Conservation (phyloP, 257 asterid genomes). For the Rauvolfia tetraphylla region DNA sequence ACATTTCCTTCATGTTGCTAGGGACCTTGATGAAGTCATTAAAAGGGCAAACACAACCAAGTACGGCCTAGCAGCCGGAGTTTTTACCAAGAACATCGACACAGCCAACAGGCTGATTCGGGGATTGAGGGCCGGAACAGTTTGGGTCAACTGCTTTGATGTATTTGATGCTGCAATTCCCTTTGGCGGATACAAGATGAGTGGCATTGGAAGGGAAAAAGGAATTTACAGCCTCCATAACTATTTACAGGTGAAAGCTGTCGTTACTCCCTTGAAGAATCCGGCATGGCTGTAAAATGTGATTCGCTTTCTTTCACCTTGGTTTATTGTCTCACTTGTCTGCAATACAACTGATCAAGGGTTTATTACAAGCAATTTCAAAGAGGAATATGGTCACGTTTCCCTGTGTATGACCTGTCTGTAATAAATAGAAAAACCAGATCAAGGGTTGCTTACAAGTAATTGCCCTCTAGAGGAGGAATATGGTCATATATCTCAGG, state of each 20-base stretch:
- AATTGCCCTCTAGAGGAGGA: no score
- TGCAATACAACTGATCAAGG: not conserved
- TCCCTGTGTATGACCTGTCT: no score
- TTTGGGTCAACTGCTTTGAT: conserved; percentile 74
- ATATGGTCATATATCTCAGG: no score
- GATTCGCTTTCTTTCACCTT: not conserved
- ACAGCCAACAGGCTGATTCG: conserved; percentile 68
- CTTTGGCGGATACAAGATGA: conserved; percentile 89
- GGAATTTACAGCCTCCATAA: conserved; percentile 64
- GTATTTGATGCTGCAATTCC: conserved; percentile 69
- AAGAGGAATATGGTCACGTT: no score
- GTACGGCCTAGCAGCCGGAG: conserved; percentile 84
- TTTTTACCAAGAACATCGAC: conserved; percentile 51
- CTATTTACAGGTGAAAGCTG: conserved; percentile 79
- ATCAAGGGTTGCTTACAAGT: no score
- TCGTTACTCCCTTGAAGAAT: conserved; percentile 60
- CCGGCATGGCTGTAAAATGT: conserved; percentile 65
- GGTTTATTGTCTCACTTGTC: not conserved
- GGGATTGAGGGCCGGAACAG: conserved; percentile 62
- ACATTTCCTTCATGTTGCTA: conserved; percentile 6
- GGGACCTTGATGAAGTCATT: conserved; percentile 65
- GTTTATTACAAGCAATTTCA: no score
- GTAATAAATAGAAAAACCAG: no score
- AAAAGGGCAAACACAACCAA: conserved; percentile 57
- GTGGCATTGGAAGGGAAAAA: conserved; percentile 76